Percentiles rank a stretch among this genome's conserved stretches.
Evolutionary conservation across 2,329 filamentous ascomycete species (phyloP).

Genomic region (Myriosclerotinia scirpicola): DNA sequence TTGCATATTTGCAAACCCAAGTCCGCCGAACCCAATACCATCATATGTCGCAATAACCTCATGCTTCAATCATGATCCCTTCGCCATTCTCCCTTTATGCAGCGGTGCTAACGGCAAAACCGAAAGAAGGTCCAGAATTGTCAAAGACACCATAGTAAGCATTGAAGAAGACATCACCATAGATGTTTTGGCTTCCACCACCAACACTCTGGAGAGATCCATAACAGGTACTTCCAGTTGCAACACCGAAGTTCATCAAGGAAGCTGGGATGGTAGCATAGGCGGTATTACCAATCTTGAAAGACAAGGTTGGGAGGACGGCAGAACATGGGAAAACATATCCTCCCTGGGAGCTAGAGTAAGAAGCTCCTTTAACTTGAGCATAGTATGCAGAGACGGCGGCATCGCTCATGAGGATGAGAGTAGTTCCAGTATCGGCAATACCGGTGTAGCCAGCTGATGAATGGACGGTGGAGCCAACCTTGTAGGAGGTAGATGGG

Average conservation of each 20-base stretch:
- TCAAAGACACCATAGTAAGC: constrained; percentile 39
- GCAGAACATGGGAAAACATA: constrained; percentile 43
- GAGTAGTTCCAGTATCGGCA: constrained; percentile 46
- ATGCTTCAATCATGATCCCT: background rate
- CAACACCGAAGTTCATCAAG: constrained; percentile 42
- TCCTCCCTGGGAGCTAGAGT: constrained; percentile 38
- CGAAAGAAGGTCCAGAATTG: constrained; percentile 33
- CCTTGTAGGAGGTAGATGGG: constrained; percentile 50
- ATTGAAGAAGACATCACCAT: constrained; percentile 41
- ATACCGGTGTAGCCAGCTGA: constrained; percentile 41
- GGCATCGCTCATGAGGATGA: constrained; percentile 42
- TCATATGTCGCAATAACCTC: background rate
- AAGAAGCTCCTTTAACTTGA: constrained; percentile 39
- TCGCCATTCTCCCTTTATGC: background rate
- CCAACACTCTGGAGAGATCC: constrained; percentile 43
- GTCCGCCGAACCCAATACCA: background rate
- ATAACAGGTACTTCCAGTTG: constrained; percentile 38
- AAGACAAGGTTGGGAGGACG: constrained; percentile 41
- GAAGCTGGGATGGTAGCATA: constrained; percentile 41
- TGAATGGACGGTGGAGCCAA: constrained; percentile 49
- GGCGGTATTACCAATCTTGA: constrained; percentile 39
- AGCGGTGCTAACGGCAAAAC: constrained; percentile 33
- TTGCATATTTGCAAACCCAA: background rate
- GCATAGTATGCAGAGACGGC: constrained; percentile 43
- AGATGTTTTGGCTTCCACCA: constrained; percentile 36